Conservation (phyloP, 106 monocot species). For the Cymbidium sinense region DNA sequence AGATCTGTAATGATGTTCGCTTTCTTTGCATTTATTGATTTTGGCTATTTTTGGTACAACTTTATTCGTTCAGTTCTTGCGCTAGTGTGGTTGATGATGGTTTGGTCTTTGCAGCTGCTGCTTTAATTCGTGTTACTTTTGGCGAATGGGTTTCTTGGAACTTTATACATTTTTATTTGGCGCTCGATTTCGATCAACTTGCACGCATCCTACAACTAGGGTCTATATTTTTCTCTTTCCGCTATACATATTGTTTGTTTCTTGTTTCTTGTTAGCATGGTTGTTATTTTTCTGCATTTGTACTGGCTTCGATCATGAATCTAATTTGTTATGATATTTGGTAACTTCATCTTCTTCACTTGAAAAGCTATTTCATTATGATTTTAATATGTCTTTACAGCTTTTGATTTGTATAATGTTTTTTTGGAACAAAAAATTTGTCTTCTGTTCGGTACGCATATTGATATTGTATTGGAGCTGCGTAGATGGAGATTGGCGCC, state of each 20-base stretch:
- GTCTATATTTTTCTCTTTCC: not conserved
- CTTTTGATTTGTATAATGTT: not conserved
- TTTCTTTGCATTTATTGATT: conserved; percentile 3
- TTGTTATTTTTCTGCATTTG: not conserved
- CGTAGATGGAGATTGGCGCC: too few species aligned
- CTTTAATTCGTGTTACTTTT: conserved; percentile 1
- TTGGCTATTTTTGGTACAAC: not conserved
- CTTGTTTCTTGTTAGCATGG: not conserved
- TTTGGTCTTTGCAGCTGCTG: not conserved
- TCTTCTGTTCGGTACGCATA: not conserved
- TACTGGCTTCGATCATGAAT: not conserved
- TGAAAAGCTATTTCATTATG: not conserved
- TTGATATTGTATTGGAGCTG: too few species aligned
- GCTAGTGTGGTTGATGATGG: conserved; percentile 7
- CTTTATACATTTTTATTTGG: not conserved
- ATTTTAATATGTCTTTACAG: not conserved
- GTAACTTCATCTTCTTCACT: not conserved
- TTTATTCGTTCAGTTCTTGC: conserved; percentile 2
- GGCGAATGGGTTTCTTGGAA: not conserved
- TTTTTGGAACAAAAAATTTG: not conserved
- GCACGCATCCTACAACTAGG: not conserved
- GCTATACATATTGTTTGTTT: not conserved
- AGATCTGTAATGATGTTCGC: not conserved
- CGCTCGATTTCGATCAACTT: too few species aligned
- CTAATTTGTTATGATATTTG: not conserved